Conservation (phyloP, 257 asterid genomes). For the Fraxinus americana region DNA sequence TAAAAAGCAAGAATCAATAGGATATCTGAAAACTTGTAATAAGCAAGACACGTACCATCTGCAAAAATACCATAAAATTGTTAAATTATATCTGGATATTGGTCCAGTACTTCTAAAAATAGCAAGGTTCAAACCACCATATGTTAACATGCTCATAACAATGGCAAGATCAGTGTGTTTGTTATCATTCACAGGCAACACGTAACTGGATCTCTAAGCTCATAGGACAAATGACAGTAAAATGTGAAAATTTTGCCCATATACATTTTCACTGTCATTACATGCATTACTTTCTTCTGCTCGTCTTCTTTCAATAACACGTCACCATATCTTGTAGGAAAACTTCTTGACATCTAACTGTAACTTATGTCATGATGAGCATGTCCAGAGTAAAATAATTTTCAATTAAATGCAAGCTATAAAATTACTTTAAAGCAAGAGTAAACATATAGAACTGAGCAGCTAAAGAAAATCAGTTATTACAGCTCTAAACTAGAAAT, state of each 20-base stretch:
- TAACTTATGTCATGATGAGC: constrained; percentile 12
- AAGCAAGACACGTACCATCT: background rate
- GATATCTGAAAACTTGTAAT: background rate
- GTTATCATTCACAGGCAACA: background rate
- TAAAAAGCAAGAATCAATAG: background rate
- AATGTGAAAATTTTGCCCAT: background rate
- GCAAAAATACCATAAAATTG: background rate
- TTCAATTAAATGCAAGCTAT: constrained; percentile 11
- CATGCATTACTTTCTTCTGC: background rate
- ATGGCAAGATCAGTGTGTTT: background rate
- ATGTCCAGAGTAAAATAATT: background rate
- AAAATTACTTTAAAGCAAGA: background rate
- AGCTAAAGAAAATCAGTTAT: constrained; percentile 14
- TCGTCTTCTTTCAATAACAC: background rate
- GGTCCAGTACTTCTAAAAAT: constrained; percentile 12
- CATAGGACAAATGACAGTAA: background rate
- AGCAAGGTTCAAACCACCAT: background rate
- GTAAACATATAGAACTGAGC: constrained; percentile 14
- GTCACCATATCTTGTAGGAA: constrained; percentile 1
- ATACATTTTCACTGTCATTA: background rate
- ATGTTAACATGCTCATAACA: background rate
- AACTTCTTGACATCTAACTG: background rate
- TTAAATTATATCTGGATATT: background rate
- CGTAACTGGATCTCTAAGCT: background rate
- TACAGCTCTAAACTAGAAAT: constrained; percentile 8